A percentile compares a stretch with the other conserved stretches of the same genome.
Evolutionary conservation across 129 eudicot species (phyloP).

Genomic region (Chrysanthemum makinoi): DNA sequence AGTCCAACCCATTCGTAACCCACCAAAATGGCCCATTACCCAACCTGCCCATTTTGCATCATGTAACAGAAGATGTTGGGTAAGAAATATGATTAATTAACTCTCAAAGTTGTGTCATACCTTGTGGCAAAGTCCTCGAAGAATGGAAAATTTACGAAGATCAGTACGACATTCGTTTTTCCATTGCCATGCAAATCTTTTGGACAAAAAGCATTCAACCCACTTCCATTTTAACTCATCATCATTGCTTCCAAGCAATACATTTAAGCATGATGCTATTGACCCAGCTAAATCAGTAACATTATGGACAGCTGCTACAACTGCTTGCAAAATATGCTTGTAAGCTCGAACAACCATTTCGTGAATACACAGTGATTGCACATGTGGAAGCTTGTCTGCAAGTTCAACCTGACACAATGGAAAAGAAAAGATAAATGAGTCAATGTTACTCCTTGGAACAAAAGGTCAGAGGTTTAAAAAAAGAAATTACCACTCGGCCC

Average conservation of each 20-base stretch:
- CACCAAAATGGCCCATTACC: no score
- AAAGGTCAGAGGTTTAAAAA: background rate
- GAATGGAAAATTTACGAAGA: slow-evolving; percentile 85
- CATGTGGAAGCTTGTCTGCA: slow-evolving; percentile 98
- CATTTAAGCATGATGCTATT: slow-evolving; percentile 81
- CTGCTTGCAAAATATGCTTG: slow-evolving; percentile 91
- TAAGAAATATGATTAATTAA: background rate
- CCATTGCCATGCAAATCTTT: slow-evolving; percentile 84
- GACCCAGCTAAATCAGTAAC: slow-evolving; percentile 61
- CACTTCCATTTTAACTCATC: slow-evolving; percentile 81
- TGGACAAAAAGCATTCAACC: slow-evolving; percentile 69
- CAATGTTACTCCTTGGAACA: background rate
- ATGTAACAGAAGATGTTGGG: no score
- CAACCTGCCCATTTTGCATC: no score
- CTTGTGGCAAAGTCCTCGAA: slow-evolving; percentile 97
- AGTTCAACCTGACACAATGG: slow-evolving; percentile 72
- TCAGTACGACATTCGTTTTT: slow-evolving; percentile 56
- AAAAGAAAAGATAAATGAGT: slow-evolving; percentile 7
- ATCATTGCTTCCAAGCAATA: slow-evolving; percentile 60
- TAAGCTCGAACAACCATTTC: slow-evolving; percentile 98
- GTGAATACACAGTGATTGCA: slow-evolving; percentile 91
- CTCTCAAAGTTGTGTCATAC: slow-evolving; percentile 30
- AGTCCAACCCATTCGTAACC: no score
- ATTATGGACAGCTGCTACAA: slow-evolving; percentile 73
- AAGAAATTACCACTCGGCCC: slow-evolving; percentile 80